phyloP scores from a whole-genome alignment of 2,329 filamentous ascomycete genomes.

The Didymella segeticola region DNA sequence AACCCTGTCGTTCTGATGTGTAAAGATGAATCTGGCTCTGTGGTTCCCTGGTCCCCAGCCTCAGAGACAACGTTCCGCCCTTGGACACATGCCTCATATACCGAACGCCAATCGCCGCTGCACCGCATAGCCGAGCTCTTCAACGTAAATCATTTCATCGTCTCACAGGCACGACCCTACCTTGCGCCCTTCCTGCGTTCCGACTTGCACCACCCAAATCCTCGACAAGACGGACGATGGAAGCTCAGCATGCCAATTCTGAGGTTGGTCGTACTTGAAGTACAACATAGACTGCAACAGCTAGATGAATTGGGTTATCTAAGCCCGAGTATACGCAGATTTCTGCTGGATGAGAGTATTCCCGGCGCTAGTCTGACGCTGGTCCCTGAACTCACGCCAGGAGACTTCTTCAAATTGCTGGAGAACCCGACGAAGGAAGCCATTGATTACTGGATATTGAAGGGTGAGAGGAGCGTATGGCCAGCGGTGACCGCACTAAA shows the following conservation, averaged over 20 bases:
- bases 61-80: constrained; percentile 69
- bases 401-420: constrained; percentile 79
- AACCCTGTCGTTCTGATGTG: constrained; percentile 74
- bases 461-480: constrained; percentile 90
- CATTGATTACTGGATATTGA: constrained; percentile 82
- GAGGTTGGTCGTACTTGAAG: constrained; percentile 75
- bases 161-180: constrained; percentile 90
- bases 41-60: constrained; percentile 74
- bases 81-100: constrained; percentile 68
- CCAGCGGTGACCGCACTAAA: constrained; percentile 83
- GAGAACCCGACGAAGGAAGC: constrained; percentile 79
- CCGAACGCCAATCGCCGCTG: constrained; percentile 71
- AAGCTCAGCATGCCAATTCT: constrained; percentile 63
- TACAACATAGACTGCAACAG: constrained; percentile 81
- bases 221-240: constrained; percentile 65
- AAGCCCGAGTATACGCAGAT: constrained; percentile 72
- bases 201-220: constrained; percentile 76
- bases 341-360: constrained; percentile 82
- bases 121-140: constrained; percentile 80
- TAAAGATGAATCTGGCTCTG: constrained; percentile 75
- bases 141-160: constrained; percentile 94
- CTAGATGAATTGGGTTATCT: constrained; percentile 79
- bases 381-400: constrained; percentile 76
- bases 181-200: constrained; percentile 83
- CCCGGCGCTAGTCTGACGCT: constrained; percentile 80